Conservation (phyloP, 805 yeast genomes). For the Lachancea nothofagi region DNA sequence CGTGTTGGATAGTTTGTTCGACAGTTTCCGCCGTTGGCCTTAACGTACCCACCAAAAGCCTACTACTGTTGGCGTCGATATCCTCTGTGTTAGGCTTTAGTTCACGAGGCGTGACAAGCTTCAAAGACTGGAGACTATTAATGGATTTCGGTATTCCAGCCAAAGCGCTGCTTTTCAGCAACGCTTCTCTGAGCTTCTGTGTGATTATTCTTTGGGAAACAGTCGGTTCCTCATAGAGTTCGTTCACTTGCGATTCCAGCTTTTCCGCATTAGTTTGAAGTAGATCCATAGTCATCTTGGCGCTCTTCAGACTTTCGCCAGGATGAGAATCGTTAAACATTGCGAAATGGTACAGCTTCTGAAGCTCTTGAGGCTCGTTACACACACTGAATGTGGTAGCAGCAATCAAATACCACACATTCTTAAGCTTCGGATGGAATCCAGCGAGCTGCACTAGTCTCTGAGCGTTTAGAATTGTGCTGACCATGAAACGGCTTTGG, state of each 20-base stretch:
- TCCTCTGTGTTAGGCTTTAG: conserved; percentile 3
- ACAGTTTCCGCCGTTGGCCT: conserved; percentile 1
- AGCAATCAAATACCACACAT: conserved; percentile 72
- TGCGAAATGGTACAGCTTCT: conserved; percentile 68
- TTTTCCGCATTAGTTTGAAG: conserved; percentile 9
- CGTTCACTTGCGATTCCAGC: conserved; percentile 14
- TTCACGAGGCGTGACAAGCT: conserved; percentile 55
- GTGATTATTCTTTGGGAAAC: conserved; percentile 34
- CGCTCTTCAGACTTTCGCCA: conserved; percentile 17
- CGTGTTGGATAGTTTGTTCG: conserved; percentile 30
- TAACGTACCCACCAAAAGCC: conserved; percentile 3
- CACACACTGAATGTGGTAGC: conserved; percentile 78
- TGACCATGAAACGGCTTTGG: neutral
- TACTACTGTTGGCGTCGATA: conserved; percentile 4
- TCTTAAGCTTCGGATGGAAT: conserved; percentile 46
- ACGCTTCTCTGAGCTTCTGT: conserved; percentile 63
- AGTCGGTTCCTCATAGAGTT: conserved; percentile 17
- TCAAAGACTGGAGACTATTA: conserved; percentile 63
- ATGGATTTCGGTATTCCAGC: conserved; percentile 83
- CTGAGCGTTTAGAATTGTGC: conserved; percentile 23
- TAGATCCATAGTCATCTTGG: conserved; percentile 16
- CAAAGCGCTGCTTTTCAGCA: conserved; percentile 72
- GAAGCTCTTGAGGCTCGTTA: conserved; percentile 77
- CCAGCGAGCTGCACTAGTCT: conserved; percentile 26
- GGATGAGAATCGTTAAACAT: conserved; percentile 19